Conservation (phyloP, 2,329 filamentous ascomycete species). For the Botrytis squamosa region DNA sequence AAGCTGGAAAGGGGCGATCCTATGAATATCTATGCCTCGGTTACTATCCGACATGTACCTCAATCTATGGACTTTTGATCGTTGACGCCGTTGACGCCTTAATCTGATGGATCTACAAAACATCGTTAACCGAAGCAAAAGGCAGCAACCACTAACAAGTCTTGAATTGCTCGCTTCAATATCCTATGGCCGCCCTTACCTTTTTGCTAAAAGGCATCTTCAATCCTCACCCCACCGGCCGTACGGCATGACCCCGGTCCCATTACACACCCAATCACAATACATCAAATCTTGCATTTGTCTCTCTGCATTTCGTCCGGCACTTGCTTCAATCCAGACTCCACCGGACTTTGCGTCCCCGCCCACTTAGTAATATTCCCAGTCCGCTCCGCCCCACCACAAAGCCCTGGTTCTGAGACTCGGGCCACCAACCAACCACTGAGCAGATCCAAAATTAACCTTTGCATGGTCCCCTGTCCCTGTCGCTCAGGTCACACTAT, state of each 20-base stretch:
- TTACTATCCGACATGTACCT: not conserved
- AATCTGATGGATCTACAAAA: conserved; percentile 8
- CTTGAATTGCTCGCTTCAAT: conserved; percentile 8
- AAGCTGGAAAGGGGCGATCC: not conserved
- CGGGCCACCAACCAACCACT: not conserved
- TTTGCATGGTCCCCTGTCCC: not conserved
- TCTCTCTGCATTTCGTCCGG: conserved; percentile 13
- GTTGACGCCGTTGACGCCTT: conserved; percentile 3
- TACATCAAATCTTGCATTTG: not conserved
- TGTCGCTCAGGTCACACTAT: not conserved
- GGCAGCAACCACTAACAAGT: not conserved
- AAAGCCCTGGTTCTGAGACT: not conserved
- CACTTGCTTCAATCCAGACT: conserved; percentile 1
- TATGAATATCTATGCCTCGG: not conserved
- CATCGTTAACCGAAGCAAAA: not conserved
- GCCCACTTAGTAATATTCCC: not conserved
- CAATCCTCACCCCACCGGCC: conserved; percentile 6
- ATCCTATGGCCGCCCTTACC: conserved; percentile 14
- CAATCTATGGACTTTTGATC: not conserved
- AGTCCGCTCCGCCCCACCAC: conserved; percentile 13
- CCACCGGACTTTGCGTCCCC: not conserved
- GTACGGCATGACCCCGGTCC: conserved; percentile 20
- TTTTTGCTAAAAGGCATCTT: not conserved
- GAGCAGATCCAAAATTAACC: not conserved
- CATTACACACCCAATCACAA: conserved; percentile 20